Evolutionary conservation across 2,329 filamentous ascomycete genomes (phyloP).

Genomic region (Penicillium italicum): DNA sequence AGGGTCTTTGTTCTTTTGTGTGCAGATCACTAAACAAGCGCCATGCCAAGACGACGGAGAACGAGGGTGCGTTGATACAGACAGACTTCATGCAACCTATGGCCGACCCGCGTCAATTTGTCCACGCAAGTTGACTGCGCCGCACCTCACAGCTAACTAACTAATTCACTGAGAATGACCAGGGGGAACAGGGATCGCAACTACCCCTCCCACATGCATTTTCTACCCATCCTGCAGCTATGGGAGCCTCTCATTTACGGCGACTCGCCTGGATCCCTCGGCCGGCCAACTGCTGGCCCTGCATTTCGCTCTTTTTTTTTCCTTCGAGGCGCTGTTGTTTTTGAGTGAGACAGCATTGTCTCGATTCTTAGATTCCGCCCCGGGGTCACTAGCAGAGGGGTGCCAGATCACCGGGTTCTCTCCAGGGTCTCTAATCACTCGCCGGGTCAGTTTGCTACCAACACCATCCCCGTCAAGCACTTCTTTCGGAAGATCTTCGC

Average conservation of each 20-base stretch:
- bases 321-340: slow-evolving; percentile 19
- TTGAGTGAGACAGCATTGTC: slow-evolving; percentile 3
- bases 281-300: slow-evolving; percentile 9
- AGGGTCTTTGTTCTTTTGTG: slow-evolving; percentile 8
- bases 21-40: slow-evolving; percentile 28
- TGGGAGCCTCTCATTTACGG: slow-evolving; percentile 11
- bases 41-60: slow-evolving; percentile 32
- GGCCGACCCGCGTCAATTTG: slow-evolving; percentile 13
- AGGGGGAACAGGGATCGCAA: slow-evolving; percentile 6
- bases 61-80: slow-evolving; percentile 17
- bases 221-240: slow-evolving; percentile 16
- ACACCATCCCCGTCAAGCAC: slow-evolving; percentile 12
- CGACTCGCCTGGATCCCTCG: slow-evolving; percentile 6
- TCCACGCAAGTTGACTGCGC: slow-evolving; percentile 23
- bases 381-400: slow-evolving; percentile 22
- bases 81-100: slow-evolving; percentile 13
- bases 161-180: slow-evolving; percentile 8
- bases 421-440: slow-evolving; percentile 13
- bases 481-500: slow-evolving; percentile 20
- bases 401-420: slow-evolving; percentile 30
- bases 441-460: slow-evolving; percentile 13
- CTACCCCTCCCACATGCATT: slow-evolving; percentile 18
- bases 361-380: slow-evolving; percentile 12
- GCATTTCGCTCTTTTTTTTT: slow-evolving; percentile 9
- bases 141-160: slow-evolving; percentile 13